Evolutionary conservation across 176 grass and related monocot genomes (phyloP).

Genomic region (Cenchrus purpureus): DNA sequence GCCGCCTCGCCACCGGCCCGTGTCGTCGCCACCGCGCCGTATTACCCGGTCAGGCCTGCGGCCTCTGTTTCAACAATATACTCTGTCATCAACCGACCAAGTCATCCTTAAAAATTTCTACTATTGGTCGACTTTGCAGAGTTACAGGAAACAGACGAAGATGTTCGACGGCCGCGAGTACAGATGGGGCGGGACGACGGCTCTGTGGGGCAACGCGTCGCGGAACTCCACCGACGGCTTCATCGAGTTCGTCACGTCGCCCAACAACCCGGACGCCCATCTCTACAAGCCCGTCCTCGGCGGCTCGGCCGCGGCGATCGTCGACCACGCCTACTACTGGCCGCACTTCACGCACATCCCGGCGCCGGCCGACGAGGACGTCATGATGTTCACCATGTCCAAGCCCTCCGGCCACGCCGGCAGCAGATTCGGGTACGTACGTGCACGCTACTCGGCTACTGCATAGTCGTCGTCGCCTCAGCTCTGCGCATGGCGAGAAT

Average conservation of each 20-base stretch:
- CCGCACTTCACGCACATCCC: constrained; percentile 74
- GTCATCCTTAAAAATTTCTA: not conserved
- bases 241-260: constrained; percentile 80
- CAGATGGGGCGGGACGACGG: constrained; percentile 52
- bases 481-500: not conserved
- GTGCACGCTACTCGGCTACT: too few relatives aligned
- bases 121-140: constrained; percentile 5
- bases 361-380: constrained; percentile 57
- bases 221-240: not conserved
- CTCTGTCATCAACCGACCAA: too few relatives aligned
- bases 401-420: constrained; percentile 75
- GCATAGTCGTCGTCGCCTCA: not conserved
- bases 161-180: constrained; percentile 61
- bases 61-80: too few relatives aligned
- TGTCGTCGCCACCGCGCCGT: constrained; percentile 65
- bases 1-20: constrained; percentile 37
- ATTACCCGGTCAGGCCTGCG: constrained; percentile 41
- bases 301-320: constrained; percentile 48
- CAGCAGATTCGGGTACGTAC: constrained; percentile 64
- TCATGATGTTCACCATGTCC: constrained; percentile 76
- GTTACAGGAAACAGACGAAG: constrained; percentile 27
- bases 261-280: constrained; percentile 68
- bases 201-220: constrained; percentile 37
- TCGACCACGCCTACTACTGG: constrained; percentile 88
- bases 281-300: constrained; percentile 45